Conservation (phyloP, 768 basidiomycete genomes). For the Galerina sulciceps region DNA sequence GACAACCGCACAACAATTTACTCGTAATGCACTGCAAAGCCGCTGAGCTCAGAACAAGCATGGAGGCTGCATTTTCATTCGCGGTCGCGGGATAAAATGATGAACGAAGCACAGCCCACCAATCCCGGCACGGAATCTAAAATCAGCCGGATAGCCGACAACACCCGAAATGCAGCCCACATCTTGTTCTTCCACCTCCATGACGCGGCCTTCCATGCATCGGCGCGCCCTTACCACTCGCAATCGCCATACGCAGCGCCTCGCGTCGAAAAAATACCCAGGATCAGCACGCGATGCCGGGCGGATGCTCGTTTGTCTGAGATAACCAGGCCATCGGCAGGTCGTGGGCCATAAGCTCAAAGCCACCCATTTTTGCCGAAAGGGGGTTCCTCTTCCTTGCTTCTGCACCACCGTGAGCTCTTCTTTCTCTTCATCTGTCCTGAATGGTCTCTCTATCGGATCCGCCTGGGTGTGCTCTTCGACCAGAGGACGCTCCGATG, state of each 20-base stretch:
- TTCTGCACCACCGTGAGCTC: conserved; percentile 16
- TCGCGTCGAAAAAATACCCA: background rate
- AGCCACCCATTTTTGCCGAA: conserved; percentile 16
- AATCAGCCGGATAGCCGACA: too few species aligned
- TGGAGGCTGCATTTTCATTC: too few species aligned
- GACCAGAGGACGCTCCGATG: background rate
- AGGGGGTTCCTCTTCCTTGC: conserved; percentile 19
- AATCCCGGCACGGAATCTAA: too few species aligned
- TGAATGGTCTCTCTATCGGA: conserved; percentile 7
- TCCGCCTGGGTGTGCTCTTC: background rate
- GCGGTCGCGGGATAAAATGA: too few species aligned
- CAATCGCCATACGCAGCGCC: background rate
- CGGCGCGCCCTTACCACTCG: background rate
- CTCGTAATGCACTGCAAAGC: too few species aligned
- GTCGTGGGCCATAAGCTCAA: conserved; percentile 18
- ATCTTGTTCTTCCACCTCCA: background rate
- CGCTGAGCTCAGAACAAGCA: too few species aligned
- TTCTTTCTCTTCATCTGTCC: background rate
- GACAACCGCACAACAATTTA: too few species aligned
- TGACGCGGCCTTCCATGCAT: background rate
- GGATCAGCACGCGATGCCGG: background rate
- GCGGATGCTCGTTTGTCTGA: background rate
- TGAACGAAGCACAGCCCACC: too few species aligned
- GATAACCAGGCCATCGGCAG: background rate
- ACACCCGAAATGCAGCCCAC: too few species aligned